phyloP scores from a whole-genome alignment of 2,329 filamentous ascomycete genomes.

The Aureobasidium sp. region DNA sequence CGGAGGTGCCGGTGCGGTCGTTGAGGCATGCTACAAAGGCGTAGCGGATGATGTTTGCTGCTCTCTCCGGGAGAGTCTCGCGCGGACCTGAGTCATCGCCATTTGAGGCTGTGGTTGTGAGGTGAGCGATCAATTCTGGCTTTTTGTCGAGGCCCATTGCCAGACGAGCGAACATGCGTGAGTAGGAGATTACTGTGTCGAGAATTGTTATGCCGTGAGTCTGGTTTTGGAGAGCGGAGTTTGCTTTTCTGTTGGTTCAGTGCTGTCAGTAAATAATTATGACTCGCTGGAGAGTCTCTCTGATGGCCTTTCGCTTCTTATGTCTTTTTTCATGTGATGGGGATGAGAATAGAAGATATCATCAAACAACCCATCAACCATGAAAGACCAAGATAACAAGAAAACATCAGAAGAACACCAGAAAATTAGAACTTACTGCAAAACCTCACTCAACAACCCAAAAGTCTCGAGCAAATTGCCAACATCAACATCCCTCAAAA shows the following conservation, averaged over 20 bases:
- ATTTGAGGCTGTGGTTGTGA: conserved; percentile 31
- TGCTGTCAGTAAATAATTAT: background rate
- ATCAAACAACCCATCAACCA: background rate
- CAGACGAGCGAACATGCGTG: conserved; percentile 69
- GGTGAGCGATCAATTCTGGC: conserved; percentile 65
- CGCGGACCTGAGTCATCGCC: conserved; percentile 59
- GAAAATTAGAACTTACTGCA: conserved; percentile 55
- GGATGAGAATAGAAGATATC: background rate
- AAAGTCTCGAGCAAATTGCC: conserved; percentile 70
- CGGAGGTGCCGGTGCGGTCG: conserved; percentile 61
- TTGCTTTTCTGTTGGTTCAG: conserved; percentile 57
- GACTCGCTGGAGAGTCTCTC: background rate
- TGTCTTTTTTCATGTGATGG: too few species aligned
- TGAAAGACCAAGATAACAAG: background rate
- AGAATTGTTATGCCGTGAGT: conserved; percentile 75
- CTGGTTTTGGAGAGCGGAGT: conserved; percentile 72
- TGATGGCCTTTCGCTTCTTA: background rate
- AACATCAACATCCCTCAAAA: conserved; percentile 73
- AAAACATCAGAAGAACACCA: background rate
- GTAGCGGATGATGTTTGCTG: conserved; percentile 81
- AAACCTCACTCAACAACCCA: conserved; percentile 62
- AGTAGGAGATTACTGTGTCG: conserved; percentile 75
- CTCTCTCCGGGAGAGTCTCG: conserved; percentile 76
- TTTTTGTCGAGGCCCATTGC: conserved; percentile 77
- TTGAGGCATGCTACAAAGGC: conserved; percentile 87